Evolutionary conservation across 306 rosid genomes (phyloP).

Genomic region (Dryas alaskensis): DNA sequence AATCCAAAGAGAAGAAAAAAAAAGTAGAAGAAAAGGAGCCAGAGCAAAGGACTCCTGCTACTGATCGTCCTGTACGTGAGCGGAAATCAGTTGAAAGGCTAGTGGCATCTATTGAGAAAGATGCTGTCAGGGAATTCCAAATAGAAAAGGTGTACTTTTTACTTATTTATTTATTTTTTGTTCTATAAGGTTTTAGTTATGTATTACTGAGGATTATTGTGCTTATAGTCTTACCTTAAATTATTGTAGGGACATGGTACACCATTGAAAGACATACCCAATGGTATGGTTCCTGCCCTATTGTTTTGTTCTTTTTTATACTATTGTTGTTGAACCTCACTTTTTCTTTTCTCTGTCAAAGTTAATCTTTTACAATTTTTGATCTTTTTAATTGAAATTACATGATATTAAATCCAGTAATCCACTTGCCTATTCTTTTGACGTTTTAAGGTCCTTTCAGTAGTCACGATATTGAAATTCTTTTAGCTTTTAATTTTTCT

Average conservation of each 20-base stretch:
- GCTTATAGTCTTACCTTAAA: conserved; percentile 26
- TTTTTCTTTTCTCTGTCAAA: not conserved
- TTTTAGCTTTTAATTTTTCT: not conserved
- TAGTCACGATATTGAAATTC: not conserved
- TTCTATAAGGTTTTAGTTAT: conserved; percentile 7
- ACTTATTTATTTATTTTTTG: conserved; percentile 12
- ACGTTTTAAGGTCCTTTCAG: not conserved
- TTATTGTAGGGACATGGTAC: conserved; percentile 86
- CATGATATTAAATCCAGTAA: not conserved
- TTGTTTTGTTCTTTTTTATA: conserved; percentile 6
- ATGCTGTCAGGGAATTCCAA: conserved; percentile 67
- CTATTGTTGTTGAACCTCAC: conserved; percentile 6
- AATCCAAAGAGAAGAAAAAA: conserved; percentile 44
- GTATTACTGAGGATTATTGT: conserved; percentile 21
- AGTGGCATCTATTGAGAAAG: conserved; percentile 79
- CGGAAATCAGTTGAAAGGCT: conserved; percentile 95
- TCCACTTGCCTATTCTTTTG: not conserved
- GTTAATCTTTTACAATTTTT: not conserved
- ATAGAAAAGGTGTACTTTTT: conserved; percentile 65
- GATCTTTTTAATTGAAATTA: not conserved
- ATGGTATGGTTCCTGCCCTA: conserved; percentile 54
- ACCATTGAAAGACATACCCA: conserved; percentile 89
- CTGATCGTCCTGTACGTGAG: conserved; percentile 91
- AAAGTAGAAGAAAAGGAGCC: conserved; percentile 35
- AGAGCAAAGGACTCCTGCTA: conserved; percentile 73